phyloP scores from a whole-genome alignment of 306 rosid genomes.

The Cyclanthera cordifolia region DNA sequence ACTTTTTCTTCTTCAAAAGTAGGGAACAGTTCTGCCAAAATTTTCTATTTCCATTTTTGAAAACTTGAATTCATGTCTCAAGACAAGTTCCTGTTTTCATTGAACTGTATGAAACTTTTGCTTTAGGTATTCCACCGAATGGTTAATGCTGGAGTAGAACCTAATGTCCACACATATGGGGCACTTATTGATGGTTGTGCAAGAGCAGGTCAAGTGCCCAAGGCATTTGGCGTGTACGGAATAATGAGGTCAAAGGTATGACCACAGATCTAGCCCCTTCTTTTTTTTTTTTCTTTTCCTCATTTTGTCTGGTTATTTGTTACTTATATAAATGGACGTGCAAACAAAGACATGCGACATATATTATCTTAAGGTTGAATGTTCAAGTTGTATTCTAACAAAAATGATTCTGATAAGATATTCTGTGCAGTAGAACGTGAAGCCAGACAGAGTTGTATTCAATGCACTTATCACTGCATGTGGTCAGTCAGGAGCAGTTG shows the following conservation, averaged over 20 bases:
- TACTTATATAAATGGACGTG: background rate
- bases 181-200: constrained; percentile 98
- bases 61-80: background rate
- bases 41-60: background rate
- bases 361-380: background rate
- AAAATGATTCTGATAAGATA: constrained; percentile 43
- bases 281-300: background rate
- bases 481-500: constrained; percentile 89
- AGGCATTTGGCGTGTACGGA: constrained; percentile 98
- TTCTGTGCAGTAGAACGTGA: constrained; percentile 98
- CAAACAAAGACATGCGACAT: background rate
- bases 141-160: constrained; percentile 87
- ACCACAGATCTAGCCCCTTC: constrained; percentile 13
- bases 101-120: constrained; percentile 13
- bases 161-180: constrained; percentile 81
- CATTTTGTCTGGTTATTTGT: background rate
- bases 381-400: constrained; percentile 13
- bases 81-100: constrained; percentile 10
- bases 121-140: constrained; percentile 73
- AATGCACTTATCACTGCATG: constrained; percentile 97
- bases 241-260: constrained; percentile 95
- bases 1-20: background rate
- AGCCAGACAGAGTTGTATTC: constrained; percentile 99
- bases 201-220: constrained; percentile 90
- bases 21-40: background rate